Base-by-base conservation (phyloP, 2,329 filamentous ascomycete species). In the Aspergillus thermomutatus region DNA sequence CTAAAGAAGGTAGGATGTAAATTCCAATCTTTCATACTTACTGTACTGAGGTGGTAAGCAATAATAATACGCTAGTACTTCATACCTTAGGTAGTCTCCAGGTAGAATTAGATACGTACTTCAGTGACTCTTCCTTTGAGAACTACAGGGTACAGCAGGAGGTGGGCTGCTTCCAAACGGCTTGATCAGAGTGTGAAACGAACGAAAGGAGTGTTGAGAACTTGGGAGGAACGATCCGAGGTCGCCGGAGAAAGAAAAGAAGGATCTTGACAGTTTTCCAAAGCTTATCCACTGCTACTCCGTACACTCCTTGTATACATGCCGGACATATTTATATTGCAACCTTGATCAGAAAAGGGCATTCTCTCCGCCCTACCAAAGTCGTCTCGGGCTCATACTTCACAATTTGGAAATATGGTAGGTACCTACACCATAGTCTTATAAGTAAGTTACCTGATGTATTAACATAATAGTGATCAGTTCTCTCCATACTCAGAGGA, bases 331-430 rank as follows among this genome's bases (percentile, higher is more conserved):
- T 37, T 37, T 17, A 37, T 37, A 6, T 37, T 37, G 14, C 17
- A 3, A 14, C 31, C 58, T 55, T 49, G 56, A 55, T 56, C 52
- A 58, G 45, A 55, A 54, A 52, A 61, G 59, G 59, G 54, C 14
- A 14, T 17, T 17, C 6, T 6, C 14, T 37, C 31, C 5, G 14
- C 31, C 17, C 31, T 17, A 37, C 7, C 1, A 5, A 14, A 51
- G 19, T 43, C 40, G 14, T n/a, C n/a, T n/a, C n/a, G n/a, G n/a
- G n/a, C n/a, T n/a, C n/a, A n/a, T n/a, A n/a, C n/a, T n/a, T n/a
- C n/a, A n/a, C n/a, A n/a, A n/a, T n/a, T n/a, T n/a, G n/a, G n/a
- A n/a, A n/a, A n/a, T n/a, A n/a, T n/a, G n/a, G n/a, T n/a, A n/a
- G n/a, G n/a, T n/a, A n/a, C n/a, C n/a, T n/a, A n/a, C n/a, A n/a